These are phyloP conservation scores for Phalaenopsis equestris DNA, from an alignment of 106 monocot species.

Conservation along the genomic window DNA sequence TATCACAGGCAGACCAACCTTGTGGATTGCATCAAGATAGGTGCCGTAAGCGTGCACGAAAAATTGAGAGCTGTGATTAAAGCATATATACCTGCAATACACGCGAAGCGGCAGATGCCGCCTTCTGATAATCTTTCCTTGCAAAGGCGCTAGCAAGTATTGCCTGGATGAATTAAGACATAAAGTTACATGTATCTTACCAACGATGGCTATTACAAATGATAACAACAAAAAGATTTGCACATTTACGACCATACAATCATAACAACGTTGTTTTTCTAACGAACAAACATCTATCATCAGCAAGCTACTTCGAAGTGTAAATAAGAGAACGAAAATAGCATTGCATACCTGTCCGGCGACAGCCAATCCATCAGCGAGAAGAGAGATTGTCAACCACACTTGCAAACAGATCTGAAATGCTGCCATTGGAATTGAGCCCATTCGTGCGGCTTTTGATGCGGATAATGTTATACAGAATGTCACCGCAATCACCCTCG, in stretches of 20 bases:
- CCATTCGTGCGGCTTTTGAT: slow-evolving; percentile 64
- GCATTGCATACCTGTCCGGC: slow-evolving; percentile 48
- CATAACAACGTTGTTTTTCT: neutral
- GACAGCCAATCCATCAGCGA: slow-evolving; percentile 72
- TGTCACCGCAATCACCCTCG: slow-evolving; percentile 61
- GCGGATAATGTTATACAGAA: slow-evolving; percentile 69
- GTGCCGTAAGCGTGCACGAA: neutral
- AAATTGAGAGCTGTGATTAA: neutral
- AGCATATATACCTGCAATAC: slow-evolving; percentile 50
- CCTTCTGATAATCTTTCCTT: slow-evolving; percentile 32
- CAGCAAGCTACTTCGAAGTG: neutral
- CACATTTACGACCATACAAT: neutral
- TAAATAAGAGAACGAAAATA: neutral
- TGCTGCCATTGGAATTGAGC: slow-evolving; percentile 67
- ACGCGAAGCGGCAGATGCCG: slow-evolving; percentile 47
- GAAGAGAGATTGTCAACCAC: slow-evolving; percentile 67
- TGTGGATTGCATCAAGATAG: neutral
- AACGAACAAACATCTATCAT: neutral
- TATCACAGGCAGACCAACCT: neutral
- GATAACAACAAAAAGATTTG: neutral
- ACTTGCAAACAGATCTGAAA: slow-evolving; percentile 80
- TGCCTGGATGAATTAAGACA: slow-evolving; percentile 29
- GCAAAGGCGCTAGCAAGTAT: slow-evolving; percentile 67
- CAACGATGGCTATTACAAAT: neutral
- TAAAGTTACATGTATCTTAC: no score